Evolutionary conservation across 2,329 filamentous ascomycete genomes (phyloP).

Genomic region (Colletotrichum chrysophilum): DNA sequence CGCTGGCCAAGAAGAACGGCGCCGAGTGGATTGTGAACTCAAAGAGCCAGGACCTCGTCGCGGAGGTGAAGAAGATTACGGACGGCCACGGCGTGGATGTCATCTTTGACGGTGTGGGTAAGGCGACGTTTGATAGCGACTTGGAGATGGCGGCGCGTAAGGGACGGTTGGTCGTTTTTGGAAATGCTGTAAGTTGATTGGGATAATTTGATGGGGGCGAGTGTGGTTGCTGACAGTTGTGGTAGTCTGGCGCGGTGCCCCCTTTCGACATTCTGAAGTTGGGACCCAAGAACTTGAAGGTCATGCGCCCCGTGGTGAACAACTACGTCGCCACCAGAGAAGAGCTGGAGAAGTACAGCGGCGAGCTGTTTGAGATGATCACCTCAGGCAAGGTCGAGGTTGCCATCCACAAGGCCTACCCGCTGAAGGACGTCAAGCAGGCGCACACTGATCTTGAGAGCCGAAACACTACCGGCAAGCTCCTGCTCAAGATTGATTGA

Average conservation of each 20-base stretch:
- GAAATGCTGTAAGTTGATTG: slow-evolving; percentile 69
- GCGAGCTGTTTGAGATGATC: slow-evolving; percentile 77
- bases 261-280: slow-evolving; percentile 65
- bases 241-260: slow-evolving; percentile 72
- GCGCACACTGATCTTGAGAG: slow-evolving; percentile 83
- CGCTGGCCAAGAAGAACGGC: slow-evolving; percentile 71
- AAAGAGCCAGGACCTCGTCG: slow-evolving; percentile 59
- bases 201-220: neutral
- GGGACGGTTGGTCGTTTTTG: slow-evolving; percentile 79
- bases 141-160: slow-evolving; percentile 78
- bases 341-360: slow-evolving; percentile 73
- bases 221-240: neutral
- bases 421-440: slow-evolving; percentile 71
- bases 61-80: slow-evolving; percentile 71
- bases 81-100: slow-evolving; percentile 74
- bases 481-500: slow-evolving; percentile 71
- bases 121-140: slow-evolving; percentile 81
- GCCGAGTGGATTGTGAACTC: slow-evolving; percentile 78
- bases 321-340: slow-evolving; percentile 73
- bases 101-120: slow-evolving; percentile 87
- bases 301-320: slow-evolving; percentile 77
- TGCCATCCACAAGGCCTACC: slow-evolving; percentile 78
- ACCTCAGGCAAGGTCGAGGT: slow-evolving; percentile 72
- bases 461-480: slow-evolving; percentile 83
- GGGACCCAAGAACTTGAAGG: slow-evolving; percentile 75